Evolutionary conservation across 306 rosid species (phyloP), one percentile per base, ranked within the genome.

Genomic region (Quercus variabilis): DNA sequence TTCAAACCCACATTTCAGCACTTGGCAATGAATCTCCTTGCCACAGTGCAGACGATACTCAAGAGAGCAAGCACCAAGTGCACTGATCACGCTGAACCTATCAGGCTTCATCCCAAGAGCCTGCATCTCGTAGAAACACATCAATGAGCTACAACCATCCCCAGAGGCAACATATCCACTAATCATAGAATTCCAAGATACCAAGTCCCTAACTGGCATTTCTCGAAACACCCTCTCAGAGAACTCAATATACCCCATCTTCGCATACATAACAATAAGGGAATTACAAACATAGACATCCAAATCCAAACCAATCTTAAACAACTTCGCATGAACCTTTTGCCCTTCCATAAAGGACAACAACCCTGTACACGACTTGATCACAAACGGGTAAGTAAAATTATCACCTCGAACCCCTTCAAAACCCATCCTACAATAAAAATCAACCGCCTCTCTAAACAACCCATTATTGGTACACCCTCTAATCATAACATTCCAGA

Each of bases 111-210:
- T 65, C 52, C 87, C 83, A n/a, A 15, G 43, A 20, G n/a, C 79
- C 52, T 74, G 74, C 92, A 86, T 83, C 28, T 85, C 86, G 56
- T 46, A 70, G 63, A 90, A 88, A 81, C 87, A 85, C 52, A 20
- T 52, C 63, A 86, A 60, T 1, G 89, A 72, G 46, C 75, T 82
- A 74, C 62, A 60, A 64, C 85, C 78, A 74, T 83, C 81, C 78
- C 80, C 78, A 51, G 76, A 77, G 9, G 82, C 26, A 76, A 78
- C 85, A 76, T 85, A 85, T 13, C 88, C 91, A 15, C 85, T 56
- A 38, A 85, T 83, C 84, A 91, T 69, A 19, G 91, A 91, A 73
- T 87, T 87, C 90, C 91, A 91, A 28, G 91, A 88, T 17, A 91
- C 91, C 71, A 85, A 7, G 69, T 91, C 87, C 23, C 76, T 85